Conservation (phyloP, 2,329 filamentous ascomycete genomes). For the Coniochaeta hoffmannii region DNA sequence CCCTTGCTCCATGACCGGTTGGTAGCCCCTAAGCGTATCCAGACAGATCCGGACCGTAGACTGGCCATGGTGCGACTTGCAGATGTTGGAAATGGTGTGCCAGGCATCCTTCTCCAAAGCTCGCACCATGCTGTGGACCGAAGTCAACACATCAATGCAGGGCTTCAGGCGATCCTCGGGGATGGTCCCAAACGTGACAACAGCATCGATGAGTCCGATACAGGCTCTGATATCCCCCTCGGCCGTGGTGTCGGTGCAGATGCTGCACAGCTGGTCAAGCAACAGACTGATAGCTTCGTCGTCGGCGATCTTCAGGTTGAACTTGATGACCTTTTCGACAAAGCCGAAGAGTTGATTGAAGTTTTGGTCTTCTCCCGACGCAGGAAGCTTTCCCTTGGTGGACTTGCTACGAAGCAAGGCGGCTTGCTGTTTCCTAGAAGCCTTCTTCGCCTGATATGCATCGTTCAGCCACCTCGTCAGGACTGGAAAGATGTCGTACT, state of each 20-base stretch:
- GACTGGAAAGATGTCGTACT: conserved; percentile 58
- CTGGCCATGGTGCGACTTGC: conserved; percentile 67
- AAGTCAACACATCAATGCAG: conserved; percentile 64
- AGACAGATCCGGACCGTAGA: conserved; percentile 59
- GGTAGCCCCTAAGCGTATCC: conserved; percentile 47
- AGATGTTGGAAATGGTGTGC: conserved; percentile 63
- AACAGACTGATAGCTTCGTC: conserved; percentile 54
- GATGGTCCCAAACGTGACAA: conserved; percentile 66
- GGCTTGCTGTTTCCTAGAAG: conserved; percentile 39
- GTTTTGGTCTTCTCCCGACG: conserved; percentile 50
- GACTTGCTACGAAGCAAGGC: conserved; percentile 30
- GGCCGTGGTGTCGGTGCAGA: conserved; percentile 60
- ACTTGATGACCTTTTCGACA: conserved; percentile 63
- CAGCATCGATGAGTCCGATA: conserved; percentile 60
- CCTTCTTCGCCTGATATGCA: conserved; percentile 44
- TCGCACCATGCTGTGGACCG: conserved; percentile 60
- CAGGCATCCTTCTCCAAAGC: conserved; percentile 57
- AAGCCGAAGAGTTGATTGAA: conserved; percentile 58
- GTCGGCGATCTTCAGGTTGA: conserved; percentile 62
- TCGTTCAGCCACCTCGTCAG: conserved; percentile 53
- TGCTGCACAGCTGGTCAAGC: conserved; percentile 54
- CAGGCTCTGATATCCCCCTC: conserved; percentile 59
- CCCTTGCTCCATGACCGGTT: conserved; percentile 21
- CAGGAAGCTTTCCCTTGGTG: conserved; percentile 31
- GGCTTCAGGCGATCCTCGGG: conserved; percentile 54